A percentile compares a stretch with the other conserved stretches of the same genome.
Conservation (phyloP, 78 protist genomes). For the Speleostelium caveatum region DNA sequence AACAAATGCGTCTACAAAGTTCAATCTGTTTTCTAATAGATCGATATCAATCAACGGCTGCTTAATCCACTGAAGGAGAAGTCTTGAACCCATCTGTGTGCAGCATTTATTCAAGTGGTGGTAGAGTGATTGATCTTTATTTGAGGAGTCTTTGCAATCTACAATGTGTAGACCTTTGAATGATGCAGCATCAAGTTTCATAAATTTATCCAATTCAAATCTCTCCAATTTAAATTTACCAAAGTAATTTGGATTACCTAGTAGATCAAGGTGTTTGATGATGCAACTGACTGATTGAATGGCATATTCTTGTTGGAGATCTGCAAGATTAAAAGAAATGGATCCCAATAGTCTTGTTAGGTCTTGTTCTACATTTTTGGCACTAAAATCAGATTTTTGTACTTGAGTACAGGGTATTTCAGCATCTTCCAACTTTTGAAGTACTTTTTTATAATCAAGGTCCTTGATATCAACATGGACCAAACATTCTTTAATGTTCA, state of each 20-base stretch:
- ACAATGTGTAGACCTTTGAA: slow-evolving; percentile 86
- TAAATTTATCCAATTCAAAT: slow-evolving; percentile 74
- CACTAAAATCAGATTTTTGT: slow-evolving; percentile 53
- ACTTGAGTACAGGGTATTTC: slow-evolving; percentile 34
- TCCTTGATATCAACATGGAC: slow-evolving; percentile 16
- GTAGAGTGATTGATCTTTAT: slow-evolving; percentile 39
- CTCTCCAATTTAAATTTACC: slow-evolving; percentile 63
- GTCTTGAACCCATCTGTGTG: slow-evolving; percentile 94
- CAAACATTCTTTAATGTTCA: slow-evolving; percentile 57
- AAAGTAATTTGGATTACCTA: slow-evolving; percentile 31
- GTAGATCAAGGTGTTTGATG: slow-evolving; percentile 80
- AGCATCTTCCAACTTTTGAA: slow-evolving; percentile 28
- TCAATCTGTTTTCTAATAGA: slow-evolving; percentile 77
- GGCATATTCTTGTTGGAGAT: slow-evolving; percentile 52
- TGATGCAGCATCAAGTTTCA: slow-evolving; percentile 93
- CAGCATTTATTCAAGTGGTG: slow-evolving; percentile 91
- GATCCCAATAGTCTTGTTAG: slow-evolving; percentile 69
- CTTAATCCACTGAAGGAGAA: slow-evolving; percentile 91
- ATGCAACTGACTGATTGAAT: slow-evolving; percentile 68
- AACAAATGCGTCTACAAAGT: slow-evolving; percentile 81
- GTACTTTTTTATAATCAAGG: slow-evolving; percentile 16
- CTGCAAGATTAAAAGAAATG: slow-evolving; percentile 24
- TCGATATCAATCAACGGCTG: slow-evolving; percentile 87
- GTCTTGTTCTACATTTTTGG: slow-evolving; percentile 48
- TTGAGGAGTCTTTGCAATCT: background rate